Conservation (phyloP, 257 asterid genomes). For the Lavandula angustifolia region DNA sequence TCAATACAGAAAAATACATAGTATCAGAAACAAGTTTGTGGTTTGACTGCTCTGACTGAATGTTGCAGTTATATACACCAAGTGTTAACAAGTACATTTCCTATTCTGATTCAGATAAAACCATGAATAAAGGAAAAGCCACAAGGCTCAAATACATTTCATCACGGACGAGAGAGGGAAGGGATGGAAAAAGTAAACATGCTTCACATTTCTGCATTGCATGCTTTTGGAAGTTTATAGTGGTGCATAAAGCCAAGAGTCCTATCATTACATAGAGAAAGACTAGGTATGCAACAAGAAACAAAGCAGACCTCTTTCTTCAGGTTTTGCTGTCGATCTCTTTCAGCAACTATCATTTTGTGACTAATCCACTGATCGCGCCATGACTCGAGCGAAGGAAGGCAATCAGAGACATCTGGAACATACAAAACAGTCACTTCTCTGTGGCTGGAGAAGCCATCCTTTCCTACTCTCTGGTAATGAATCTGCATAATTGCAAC, state of each 20-base stretch:
- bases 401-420: constrained; percentile 87
- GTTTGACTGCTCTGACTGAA: background rate
- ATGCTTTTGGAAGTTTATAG: background rate
- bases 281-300: constrained; percentile 3
- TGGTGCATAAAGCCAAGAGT: background rate
- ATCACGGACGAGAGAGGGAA: background rate
- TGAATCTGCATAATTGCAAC: constrained; percentile 63
- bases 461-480: constrained; percentile 85
- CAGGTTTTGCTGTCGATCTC: constrained; percentile 51
- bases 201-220: background rate
- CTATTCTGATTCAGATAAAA: background rate
- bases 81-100: background rate
- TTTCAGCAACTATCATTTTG: constrained; percentile 65
- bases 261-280: background rate
- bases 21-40: background rate
- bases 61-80: background rate
- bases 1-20: background rate
- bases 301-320: constrained; percentile 61
- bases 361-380: constrained; percentile 77
- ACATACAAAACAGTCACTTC: constrained; percentile 86
- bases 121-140: background rate
- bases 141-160: constrained; percentile 3
- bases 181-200: background rate
- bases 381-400: constrained; percentile 87
- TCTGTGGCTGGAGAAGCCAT: constrained; percentile 83